These are phyloP conservation scores for Starmera dryadoides DNA, from an alignment of 805 yeast species.

Conservation along the genomic window DNA sequence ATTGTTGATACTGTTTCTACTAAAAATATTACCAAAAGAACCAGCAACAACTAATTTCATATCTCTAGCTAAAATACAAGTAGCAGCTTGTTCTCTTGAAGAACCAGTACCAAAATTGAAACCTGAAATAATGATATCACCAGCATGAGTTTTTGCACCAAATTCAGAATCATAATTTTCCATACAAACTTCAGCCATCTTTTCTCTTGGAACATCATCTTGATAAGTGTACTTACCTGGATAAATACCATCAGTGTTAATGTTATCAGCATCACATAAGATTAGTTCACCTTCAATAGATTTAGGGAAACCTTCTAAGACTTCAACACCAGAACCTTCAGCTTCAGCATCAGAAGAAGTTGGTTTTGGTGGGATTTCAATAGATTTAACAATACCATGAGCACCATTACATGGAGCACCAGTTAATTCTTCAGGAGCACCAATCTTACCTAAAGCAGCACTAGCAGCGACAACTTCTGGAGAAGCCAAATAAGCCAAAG, in stretches of 20 bases:
- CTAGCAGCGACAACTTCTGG: conserved; percentile 99
- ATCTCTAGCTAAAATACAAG: conserved; percentile 92
- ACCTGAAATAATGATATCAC: conserved; percentile 89
- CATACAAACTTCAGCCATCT: conserved; percentile 99
- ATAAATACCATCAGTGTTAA: conserved; percentile 97
- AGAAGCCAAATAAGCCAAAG: conserved; percentile 90
- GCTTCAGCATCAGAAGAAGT: conserved; percentile 21
- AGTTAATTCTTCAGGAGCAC: conserved; percentile 78
- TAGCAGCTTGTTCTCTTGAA: conserved; percentile 98
- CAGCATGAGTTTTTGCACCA: conserved; percentile 69
- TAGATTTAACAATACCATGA: conserved; percentile 39
- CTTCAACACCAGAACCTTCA: conserved; percentile 49
- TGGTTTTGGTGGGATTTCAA: conserved; percentile 23
- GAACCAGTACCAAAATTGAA: conserved; percentile 98
- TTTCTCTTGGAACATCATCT: conserved; percentile 90
- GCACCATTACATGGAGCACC: conserved; percentile 48
- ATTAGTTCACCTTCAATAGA: conserved; percentile 86
- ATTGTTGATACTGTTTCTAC: conserved; percentile 93
- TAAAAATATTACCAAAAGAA: conserved; percentile 94
- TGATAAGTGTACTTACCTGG: conserved; percentile 99
- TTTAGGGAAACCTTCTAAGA: conserved; percentile 87
- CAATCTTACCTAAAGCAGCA: conserved; percentile 92
- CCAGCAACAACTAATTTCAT: conserved; percentile 93
- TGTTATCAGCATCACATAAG: conserved; percentile 92
- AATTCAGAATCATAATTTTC: conserved; percentile 95